Evolutionary conservation across 805 yeast species (phyloP), one percentile per base, ranked within the genome.

Genomic region (Candida railenensis): DNA sequence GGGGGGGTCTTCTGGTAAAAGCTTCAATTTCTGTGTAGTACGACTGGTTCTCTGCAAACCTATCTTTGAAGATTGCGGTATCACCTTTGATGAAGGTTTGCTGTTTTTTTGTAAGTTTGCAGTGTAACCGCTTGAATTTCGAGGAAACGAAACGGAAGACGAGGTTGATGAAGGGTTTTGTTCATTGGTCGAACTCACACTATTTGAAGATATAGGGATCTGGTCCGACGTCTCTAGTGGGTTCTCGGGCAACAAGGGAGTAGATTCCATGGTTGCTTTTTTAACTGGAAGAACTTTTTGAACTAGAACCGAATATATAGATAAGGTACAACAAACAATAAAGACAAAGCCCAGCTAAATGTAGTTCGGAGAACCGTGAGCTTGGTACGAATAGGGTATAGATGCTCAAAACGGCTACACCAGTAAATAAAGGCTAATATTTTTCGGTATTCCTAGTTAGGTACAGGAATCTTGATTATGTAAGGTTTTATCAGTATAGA

Each of bases 11-110:
- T 65, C 69, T 2, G 94, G 95, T 33, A 87, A 66, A 14, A 87
- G 66, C 58, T 85, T 85, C 47, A 87, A 67, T 62, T 85, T 86
- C 58, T 85, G 91, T 0, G 87, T 77, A 0, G 89, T 83, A 56
- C 90, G 75, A 30, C 89, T 82, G 1, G 86, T 78, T 63, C 95
- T 73, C 57, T 87, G 92, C 3, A 89, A 82, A 1, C 86, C 89
- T 43, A 83, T 75, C 48, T 80, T 81, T 51, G 61, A 69, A 62
- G 62, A 69, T 44, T 65, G 69, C 22, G 67, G 53, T 37, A 67
- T 57, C 42, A 15, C 20, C 44, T 57, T 62, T 7, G 68, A 59
- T 3, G 52, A 54, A 4, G 61, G 48, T 43, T 57, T 57, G 41
- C 55, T 62, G 34, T 62, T 36, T 18, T 36, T 28, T 53, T 63